Conservation (phyloP, 768 basidiomycete species). For the Rhizopogon sp. region DNA sequence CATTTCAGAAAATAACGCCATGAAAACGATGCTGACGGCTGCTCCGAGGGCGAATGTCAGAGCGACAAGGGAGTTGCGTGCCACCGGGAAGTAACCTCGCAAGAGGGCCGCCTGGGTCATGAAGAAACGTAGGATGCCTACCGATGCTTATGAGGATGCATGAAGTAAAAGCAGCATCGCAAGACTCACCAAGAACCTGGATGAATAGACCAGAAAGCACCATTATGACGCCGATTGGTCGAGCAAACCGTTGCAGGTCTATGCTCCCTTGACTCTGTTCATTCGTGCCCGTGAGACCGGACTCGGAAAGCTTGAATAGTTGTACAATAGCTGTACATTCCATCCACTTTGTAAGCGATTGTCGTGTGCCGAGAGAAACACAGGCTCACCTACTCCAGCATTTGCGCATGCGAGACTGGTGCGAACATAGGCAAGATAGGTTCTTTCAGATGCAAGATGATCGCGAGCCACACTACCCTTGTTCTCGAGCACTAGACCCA, state of each 20-base stretch:
- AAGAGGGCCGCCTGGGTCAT: conserved; percentile 44
- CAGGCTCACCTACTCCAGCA: conserved; percentile 50
- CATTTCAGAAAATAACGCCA: conserved; percentile 31
- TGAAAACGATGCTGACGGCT: conserved; percentile 38
- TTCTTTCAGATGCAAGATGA: conserved; percentile 59
- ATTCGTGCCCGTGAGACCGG: conserved; percentile 14
- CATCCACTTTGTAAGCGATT: not conserved
- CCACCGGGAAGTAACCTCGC: conserved; percentile 47
- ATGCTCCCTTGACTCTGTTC: not conserved
- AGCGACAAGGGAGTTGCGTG: conserved; percentile 38
- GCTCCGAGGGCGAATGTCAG: conserved; percentile 35
- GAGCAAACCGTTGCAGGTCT: conserved; percentile 29
- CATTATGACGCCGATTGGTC: conserved; percentile 48
- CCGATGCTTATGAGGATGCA: not conserved
- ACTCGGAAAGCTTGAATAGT: conserved; percentile 35
- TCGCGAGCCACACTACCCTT: conserved; percentile 60
- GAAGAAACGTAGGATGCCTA: conserved; percentile 51
- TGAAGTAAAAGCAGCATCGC: not conserved
- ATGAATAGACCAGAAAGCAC: conserved; percentile 42
- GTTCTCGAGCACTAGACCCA: conserved; percentile 44
- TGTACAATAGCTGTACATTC: conserved; percentile 46
- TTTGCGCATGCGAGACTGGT: conserved; percentile 58
- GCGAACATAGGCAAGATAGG: conserved; percentile 60
- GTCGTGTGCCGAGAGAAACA: not conserved
- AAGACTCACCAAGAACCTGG: conserved; percentile 40